phyloP scores from a whole-genome alignment of 2,329 filamentous ascomycete genomes.

The Alternaria rosae region DNA sequence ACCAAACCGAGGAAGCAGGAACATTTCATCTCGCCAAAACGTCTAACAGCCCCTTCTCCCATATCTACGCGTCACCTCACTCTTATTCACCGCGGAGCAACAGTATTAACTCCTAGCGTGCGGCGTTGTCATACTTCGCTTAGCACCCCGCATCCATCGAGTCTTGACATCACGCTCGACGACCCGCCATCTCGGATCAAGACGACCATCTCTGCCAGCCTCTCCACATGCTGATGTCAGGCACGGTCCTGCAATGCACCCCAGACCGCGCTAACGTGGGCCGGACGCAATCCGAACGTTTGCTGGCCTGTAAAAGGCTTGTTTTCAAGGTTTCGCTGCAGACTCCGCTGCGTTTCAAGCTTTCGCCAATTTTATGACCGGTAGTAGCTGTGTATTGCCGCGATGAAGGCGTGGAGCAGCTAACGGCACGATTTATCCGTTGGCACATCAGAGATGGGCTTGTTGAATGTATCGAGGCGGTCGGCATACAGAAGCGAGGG shows the following conservation, averaged over 20 bases:
- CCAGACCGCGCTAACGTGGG: constrained; percentile 14
- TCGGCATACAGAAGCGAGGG: background rate
- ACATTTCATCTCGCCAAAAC: background rate
- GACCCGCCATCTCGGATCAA: constrained; percentile 3
- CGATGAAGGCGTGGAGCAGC: background rate
- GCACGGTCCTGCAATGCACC: constrained; percentile 16
- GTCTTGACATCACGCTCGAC: constrained; percentile 22
- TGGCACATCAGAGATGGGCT: background rate
- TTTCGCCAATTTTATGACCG: constrained; percentile 13
- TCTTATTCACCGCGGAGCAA: background rate
- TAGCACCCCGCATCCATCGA: constrained; percentile 18
- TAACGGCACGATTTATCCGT: constrained; percentile 14
- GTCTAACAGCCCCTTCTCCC: background rate
- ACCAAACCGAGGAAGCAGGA: background rate
- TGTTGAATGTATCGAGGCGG: background rate
- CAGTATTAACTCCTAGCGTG: constrained; percentile 20
- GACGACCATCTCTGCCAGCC: background rate
- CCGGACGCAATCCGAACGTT: background rate
- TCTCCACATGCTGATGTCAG: constrained; percentile 14
- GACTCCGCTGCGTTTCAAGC: background rate
- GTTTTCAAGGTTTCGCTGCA: background rate
- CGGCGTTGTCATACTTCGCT: constrained; percentile 12
- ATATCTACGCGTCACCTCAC: constrained; percentile 1
- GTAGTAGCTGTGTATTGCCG: background rate
- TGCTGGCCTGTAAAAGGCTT: background rate